Base-by-base conservation (phyloP, 257 asterid genomes). In the Nicotiana knightiana region DNA sequence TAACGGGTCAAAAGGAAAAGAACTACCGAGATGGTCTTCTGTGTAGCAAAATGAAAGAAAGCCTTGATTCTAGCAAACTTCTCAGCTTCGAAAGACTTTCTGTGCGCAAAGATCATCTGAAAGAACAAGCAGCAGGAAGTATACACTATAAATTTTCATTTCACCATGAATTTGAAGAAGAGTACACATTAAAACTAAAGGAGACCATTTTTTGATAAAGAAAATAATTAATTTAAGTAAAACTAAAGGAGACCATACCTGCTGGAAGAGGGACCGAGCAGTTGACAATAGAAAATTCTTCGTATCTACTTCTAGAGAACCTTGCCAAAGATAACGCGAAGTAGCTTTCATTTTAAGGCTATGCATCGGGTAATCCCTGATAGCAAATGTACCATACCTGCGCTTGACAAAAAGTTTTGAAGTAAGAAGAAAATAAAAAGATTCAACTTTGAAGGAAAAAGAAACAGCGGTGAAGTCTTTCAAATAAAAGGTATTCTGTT, bases 231-330 rank as follows among this genome's bases (percentile, higher is more conserved):
- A 43, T 1, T 43, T 8, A 43, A 43, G 11, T 35, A 11, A 81
- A 43, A 77, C 64, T 80, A 18, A 33, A 83, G 43, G 21, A 53
- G 75, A 33, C 67, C 80, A 63, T 81, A 92, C 97, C 97, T 94
- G 94, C 85, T 92, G 89, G 87, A 96, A 96, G 87, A 96, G 93
- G 84, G 90, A 87, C 83, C 84, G 93, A 3, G 93, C 97, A 75
- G 89, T 90, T 82, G 93, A 88, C 66, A 89, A 84, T 79, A 96
- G 89, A 86, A 90, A 86, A 48, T 59, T 84, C 58, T 88, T 86
- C 67, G 89, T 80, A 55, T 53, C 75, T 78, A 85, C 84, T 58
- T 81, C 85, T 24, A 85, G 81, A 78, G 91, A 89, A 90, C 93
- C 92, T 32, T 79, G 89, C 98, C 98, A 96, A 68, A 96, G 90